Evolutionary conservation across 169 alveolate species (phyloP).

Genomic region (Plasmodium vivax): DNA sequence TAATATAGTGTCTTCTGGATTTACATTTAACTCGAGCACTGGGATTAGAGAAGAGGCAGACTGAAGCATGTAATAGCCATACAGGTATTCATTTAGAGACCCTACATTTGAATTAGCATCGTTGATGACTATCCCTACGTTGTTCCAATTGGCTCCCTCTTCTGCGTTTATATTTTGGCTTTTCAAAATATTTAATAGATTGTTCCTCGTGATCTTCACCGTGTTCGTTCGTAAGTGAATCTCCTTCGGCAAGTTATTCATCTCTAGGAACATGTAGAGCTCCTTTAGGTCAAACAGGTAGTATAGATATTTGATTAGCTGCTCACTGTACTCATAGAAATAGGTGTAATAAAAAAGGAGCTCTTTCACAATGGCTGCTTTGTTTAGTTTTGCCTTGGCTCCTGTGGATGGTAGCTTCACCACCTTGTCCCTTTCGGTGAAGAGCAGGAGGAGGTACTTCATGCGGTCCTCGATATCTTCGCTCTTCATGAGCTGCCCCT

Average conservation of each 20-base stretch:
- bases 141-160: conserved; percentile 79
- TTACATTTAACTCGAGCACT: conserved; percentile 84
- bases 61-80: conserved; percentile 97
- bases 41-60: conserved; percentile 96
- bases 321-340: conserved; percentile 93
- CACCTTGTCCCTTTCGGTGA: conserved; percentile 7
- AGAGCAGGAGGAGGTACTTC: conserved; percentile 47
- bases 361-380: conserved; percentile 26
- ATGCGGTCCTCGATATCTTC: conserved; percentile 72
- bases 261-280: conserved; percentile 13
- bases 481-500: conserved; percentile 22
- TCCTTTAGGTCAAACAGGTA: conserved; percentile 47
- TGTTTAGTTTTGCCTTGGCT: background rate
- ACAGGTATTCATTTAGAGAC: conserved; percentile 97
- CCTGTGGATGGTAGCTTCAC: background rate
- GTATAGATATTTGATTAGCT: conserved; percentile 84
- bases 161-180: conserved; percentile 95
- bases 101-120: conserved; percentile 96
- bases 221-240: conserved; percentile 80
- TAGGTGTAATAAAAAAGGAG: conserved; percentile 58
- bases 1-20: conserved; percentile 88
- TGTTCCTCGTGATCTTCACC: conserved; percentile 92
- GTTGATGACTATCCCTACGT: conserved; percentile 92
- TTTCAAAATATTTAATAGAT: conserved; percentile 95
- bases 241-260: conserved; percentile 31